Evolutionary conservation across 2,329 filamentous ascomycete genomes (phyloP), one percentile per base, ranked within the genome.

Genomic region (Talaromyces sp.): DNA sequence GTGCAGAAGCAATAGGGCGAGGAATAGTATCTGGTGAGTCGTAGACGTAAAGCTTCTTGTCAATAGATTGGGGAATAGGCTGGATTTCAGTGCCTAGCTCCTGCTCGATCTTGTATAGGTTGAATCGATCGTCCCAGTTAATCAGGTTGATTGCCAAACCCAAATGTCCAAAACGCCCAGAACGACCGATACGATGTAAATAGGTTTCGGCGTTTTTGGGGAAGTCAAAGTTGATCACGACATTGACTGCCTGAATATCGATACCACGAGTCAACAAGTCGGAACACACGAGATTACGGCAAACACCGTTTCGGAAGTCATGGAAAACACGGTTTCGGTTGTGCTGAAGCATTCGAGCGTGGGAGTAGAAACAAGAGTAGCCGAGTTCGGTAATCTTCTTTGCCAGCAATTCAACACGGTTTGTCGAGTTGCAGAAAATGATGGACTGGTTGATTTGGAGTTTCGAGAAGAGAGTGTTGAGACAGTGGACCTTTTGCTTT

Each of bases 371-470:
- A 83, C 95, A 99, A 1, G 95, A 99, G 81, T 99, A 99, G 69
- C 95, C 95, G 69, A 99, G 87, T 79, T 99, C 96, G 57, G 96
- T 99, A 74, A 99, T 99, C 81, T 99, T 99, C 85, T 99, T 99
- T 60, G 95, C 95, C 31, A 99, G 87, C 62, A 99, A 85, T 80
- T 99, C 95, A 67, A 99, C 95, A 70, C 95, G 92, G 79, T 98
- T 98, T 62, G 95, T 99, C 47, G 95, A 99, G 81, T 99, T 99
- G 83, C 95, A 99, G 83, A 99, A 99, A 77, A 99, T 99, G 82
- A 99, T 99, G 68, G 96, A 99, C 83, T 99, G 95, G 82, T 99
- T 99, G 82, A 99, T 99, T 80, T 99, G 94, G 17, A 99, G 88
- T 81, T 97, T 97, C 72, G 93, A 97, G 84, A 99, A 99, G 69